phyloP scores from a whole-genome alignment of 75 land plant species.

The Picea sitchensis region DNA sequence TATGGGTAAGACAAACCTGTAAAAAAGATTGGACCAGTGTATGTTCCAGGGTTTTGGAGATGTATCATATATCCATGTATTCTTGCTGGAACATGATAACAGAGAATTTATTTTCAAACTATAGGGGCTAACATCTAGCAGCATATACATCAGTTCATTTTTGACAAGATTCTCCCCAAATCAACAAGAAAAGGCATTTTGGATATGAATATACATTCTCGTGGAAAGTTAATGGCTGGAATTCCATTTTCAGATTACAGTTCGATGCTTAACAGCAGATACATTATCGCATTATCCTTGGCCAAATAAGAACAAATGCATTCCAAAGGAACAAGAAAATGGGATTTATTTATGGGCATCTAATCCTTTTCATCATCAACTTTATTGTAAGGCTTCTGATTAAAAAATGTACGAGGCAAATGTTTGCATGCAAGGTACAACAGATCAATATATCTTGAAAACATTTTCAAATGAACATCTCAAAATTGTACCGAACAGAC shows the following conservation, averaged over 20 bases:
- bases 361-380: not conserved
- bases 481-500: not conserved
- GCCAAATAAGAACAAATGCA: not conserved
- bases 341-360: not conserved
- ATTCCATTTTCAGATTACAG: not conserved
- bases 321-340: not conserved
- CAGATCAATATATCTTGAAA: no score
- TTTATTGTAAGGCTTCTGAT: not conserved
- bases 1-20: not conserved
- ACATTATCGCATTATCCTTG: no score
- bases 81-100: not conserved
- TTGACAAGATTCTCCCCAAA: not conserved
- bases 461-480: no score
- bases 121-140: not conserved
- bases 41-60: not conserved
- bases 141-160: not conserved
- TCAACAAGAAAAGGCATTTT: not conserved
- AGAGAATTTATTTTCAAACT: no score
- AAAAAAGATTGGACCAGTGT: not conserved
- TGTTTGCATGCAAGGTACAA: no score
- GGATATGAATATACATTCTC: not conserved
- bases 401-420: not conserved
- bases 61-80: not conserved
- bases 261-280: not conserved
- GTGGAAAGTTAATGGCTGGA: not conserved